These are phyloP conservation scores for Volvox reticuliferus DNA, from an alignment of 139 green algal species.

Conservation along the genomic window DNA sequence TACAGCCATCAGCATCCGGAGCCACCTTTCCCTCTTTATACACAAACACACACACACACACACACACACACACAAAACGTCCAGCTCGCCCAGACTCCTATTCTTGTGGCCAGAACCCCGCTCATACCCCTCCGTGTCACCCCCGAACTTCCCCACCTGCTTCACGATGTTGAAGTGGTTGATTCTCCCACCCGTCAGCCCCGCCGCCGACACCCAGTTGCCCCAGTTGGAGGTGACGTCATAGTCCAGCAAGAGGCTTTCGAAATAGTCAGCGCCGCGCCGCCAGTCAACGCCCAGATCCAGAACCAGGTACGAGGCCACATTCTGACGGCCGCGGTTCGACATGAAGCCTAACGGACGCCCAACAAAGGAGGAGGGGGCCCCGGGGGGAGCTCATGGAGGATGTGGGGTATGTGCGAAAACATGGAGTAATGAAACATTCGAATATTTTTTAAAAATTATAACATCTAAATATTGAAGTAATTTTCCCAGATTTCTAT, in stretches of 20 bases:
- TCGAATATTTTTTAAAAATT: no score
- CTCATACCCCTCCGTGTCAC: no score
- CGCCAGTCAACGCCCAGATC: slow-evolving; percentile 96
- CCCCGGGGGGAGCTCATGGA: not conserved
- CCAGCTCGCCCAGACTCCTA: no score
- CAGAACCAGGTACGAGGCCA: slow-evolving; percentile 88
- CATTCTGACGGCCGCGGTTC: slow-evolving; percentile 97
- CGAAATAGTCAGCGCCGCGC: slow-evolving; percentile 85
- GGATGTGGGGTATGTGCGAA: not conserved
- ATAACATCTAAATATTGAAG: no score
- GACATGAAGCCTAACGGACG: slow-evolving; percentile 89
- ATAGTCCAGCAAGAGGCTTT: slow-evolving; percentile 93
- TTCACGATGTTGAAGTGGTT: slow-evolving; percentile 98
- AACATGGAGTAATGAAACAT: no score
- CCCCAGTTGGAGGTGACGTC: slow-evolving; percentile 93
- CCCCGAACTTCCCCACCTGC: slow-evolving; percentile 60
- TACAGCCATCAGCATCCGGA: no score
- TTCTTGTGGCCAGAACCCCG: no score
- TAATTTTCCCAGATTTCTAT: no score
- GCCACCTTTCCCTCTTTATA: no score
- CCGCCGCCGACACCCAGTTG: slow-evolving; percentile 92
- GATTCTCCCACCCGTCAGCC: slow-evolving; percentile 82
- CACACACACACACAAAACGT: not conserved
- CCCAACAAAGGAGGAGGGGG: no score
- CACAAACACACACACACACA: not conserved